A percentile compares a stretch with the other conserved stretches of the same genome.
Evolutionary conservation across 352 stramenopile species (phyloP).

Genomic region (Globisporangium apiculatum): DNA sequence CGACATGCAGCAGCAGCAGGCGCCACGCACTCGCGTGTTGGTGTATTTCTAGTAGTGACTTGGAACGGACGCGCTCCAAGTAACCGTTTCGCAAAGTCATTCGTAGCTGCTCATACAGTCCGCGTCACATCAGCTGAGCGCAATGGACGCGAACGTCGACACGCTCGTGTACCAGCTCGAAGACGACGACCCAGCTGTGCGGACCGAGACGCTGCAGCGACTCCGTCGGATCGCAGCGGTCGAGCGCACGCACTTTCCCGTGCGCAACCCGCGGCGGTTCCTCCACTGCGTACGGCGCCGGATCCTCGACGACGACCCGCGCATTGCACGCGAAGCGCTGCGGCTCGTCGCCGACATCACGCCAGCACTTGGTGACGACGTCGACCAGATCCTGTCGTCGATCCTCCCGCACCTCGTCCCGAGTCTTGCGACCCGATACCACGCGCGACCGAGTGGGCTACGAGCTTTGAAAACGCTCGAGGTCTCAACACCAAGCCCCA

Average conservation of each 20-base stretch:
- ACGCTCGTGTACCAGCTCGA: constrained; percentile 78
- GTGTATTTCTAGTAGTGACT: background rate
- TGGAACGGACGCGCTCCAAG: too few species aligned
- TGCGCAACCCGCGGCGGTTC: constrained; percentile 67
- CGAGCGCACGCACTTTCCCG: constrained; percentile 52
- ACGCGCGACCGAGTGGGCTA: background rate
- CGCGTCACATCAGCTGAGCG: too few species aligned
- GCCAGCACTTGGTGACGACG: constrained; percentile 45
- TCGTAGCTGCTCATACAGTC: too few species aligned
- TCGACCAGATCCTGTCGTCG: constrained; percentile 62
- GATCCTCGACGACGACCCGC: constrained; percentile 31
- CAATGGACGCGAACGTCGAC: constrained; percentile 53
- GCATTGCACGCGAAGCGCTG: constrained; percentile 45
- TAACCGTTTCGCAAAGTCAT: background rate
- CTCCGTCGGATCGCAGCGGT: constrained; percentile 62
- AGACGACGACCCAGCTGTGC: constrained; percentile 52
- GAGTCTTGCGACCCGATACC: constrained; percentile 16
- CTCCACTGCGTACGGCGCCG: constrained; percentile 60
- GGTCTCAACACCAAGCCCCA: constrained; percentile 2
- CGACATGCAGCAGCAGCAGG: too few species aligned
- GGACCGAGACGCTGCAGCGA: constrained; percentile 46
- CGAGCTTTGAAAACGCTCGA: background rate
- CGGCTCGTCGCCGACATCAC: constrained; percentile 60
- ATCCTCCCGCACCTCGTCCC: constrained; percentile 63
- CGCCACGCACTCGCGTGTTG: too few species aligned